Percentiles rank a stretch among this genome's conserved stretches.
phyloP scores from a whole-genome alignment of 2,329 filamentous ascomycete species.

The Chrysosporium queenslandicum region DNA sequence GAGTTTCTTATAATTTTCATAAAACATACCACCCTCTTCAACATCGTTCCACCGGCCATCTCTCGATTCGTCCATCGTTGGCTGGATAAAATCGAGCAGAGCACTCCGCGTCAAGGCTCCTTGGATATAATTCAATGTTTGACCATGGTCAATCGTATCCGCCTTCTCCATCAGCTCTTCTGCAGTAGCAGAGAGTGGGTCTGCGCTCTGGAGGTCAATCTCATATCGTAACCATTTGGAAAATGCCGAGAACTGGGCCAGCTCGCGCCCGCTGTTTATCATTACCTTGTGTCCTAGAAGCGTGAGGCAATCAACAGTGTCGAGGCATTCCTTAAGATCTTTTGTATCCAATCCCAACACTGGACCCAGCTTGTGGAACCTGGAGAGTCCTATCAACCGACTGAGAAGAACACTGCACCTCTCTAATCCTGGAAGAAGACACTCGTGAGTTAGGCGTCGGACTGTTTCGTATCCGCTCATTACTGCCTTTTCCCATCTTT shows the following conservation, averaged over 20 bases:
- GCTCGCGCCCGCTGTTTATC: constrained; percentile 61
- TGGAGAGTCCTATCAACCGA: constrained; percentile 71
- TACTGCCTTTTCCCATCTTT: constrained; percentile 88
- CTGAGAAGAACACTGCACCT: constrained; percentile 71
- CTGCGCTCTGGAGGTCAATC: constrained; percentile 64
- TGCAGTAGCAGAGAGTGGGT: constrained; percentile 46
- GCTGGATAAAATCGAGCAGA: constrained; percentile 48
- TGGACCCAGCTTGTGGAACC: constrained; percentile 59
- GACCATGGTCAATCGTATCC: constrained; percentile 60
- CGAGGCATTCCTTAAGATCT: constrained; percentile 52
- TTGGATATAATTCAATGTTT: constrained; percentile 68
- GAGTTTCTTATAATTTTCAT: constrained; percentile 41
- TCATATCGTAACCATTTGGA: constrained; percentile 74
- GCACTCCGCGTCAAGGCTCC: constrained; percentile 58
- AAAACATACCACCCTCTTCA: constrained; percentile 33
- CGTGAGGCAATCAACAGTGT: constrained; percentile 64
- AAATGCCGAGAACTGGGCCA: constrained; percentile 66
- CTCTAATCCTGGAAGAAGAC: constrained; percentile 79
- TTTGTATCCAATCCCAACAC: constrained; percentile 56
- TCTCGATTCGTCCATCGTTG: constrained; percentile 33
- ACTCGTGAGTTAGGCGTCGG: constrained; percentile 69
- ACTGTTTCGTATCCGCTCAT: constrained; percentile 66
- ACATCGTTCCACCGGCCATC: constrained; percentile 34
- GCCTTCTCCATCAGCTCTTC: constrained; percentile 72
- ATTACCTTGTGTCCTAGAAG: constrained; percentile 66